phyloP scores from a whole-genome alignment of 495 filamentous ascomycete genomes.

The Trichoderma erinaceum region DNA sequence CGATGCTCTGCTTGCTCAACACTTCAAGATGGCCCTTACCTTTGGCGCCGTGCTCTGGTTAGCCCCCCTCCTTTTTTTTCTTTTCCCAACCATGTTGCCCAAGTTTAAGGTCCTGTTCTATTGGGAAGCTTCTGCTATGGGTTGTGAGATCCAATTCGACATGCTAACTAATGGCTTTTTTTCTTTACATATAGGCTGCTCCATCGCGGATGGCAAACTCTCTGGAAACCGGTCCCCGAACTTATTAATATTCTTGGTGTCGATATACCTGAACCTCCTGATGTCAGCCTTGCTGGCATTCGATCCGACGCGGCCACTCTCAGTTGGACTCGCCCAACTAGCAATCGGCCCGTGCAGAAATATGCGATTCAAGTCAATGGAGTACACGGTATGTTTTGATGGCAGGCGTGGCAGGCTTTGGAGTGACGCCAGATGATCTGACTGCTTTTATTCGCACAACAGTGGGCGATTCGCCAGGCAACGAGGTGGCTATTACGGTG shows the following conservation, averaged over 20 bases:
- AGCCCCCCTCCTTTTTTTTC: neutral
- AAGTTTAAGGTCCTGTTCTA: too few relatives aligned
- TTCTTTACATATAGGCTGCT: slow-evolving; percentile 53
- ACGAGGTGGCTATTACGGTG: slow-evolving; percentile 86
- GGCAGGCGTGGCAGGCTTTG: neutral
- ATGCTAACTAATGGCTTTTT: neutral
- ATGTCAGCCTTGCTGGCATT: slow-evolving; percentile 88
- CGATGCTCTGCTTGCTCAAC: slow-evolving; percentile 25
- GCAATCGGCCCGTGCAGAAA: slow-evolving; percentile 71
- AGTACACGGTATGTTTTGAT: slow-evolving; percentile 61
- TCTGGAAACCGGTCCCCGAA: slow-evolving; percentile 83
- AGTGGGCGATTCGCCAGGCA: slow-evolving; percentile 80
- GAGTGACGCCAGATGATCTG: neutral
- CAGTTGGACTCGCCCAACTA: slow-evolving; percentile 79
- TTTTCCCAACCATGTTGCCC: neutral
- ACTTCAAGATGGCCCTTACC: slow-evolving; percentile 11
- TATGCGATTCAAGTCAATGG: slow-evolving; percentile 92
- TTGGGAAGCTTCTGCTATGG: too few relatives aligned
- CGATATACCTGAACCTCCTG: slow-evolving; percentile 83
- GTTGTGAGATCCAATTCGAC: too few relatives aligned
- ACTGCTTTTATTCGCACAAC: neutral
- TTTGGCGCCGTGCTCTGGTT: slow-evolving; percentile 15
- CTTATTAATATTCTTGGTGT: slow-evolving; percentile 85
- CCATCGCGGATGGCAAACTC: slow-evolving; percentile 74
- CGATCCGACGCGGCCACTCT: slow-evolving; percentile 80